A percentile compares a stretch with the other conserved stretches of the same genome.
phyloP scores from a whole-genome alignment of 179 eudicot species.

The Vitellaria paradoxa region DNA sequence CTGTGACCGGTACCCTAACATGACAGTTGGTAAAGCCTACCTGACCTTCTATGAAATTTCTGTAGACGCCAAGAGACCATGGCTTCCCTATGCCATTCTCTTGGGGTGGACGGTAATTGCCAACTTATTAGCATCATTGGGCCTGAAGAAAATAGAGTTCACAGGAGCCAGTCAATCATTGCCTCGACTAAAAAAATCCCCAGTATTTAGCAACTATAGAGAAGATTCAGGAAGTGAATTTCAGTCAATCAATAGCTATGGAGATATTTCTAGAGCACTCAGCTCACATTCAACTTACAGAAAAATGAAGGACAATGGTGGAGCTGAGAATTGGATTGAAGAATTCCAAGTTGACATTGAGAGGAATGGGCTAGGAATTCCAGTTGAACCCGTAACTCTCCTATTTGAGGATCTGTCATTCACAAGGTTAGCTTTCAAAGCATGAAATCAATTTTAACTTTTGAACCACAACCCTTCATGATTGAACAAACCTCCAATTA shows the following conservation, averaged over 20 bases:
- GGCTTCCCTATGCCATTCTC: slow-evolving; percentile 8
- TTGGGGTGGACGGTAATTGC: slow-evolving; percentile 10
- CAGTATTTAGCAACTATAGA: slow-evolving; percentile 4
- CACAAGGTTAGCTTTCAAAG: slow-evolving; percentile 7
- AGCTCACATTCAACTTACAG: not conserved
- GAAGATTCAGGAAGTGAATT: slow-evolving; percentile 10
- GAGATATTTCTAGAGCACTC: not conserved
- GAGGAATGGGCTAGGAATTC: slow-evolving; percentile 13
- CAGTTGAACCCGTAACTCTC: slow-evolving; percentile 13
- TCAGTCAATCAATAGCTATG: not conserved
- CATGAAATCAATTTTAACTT: not conserved
- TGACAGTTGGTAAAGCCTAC: slow-evolving; percentile 17
- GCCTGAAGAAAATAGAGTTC: slow-evolving; percentile 17
- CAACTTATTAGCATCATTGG: slow-evolving; percentile 15
- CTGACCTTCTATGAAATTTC: slow-evolving; percentile 13
- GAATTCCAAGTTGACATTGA: slow-evolving; percentile 12
- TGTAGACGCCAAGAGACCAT: not conserved
- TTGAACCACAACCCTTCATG: not conserved
- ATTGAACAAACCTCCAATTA: no score
- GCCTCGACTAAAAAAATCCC: slow-evolving; percentile 6
- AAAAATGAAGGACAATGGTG: not conserved
- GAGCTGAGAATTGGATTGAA: slow-evolving; percentile 16
- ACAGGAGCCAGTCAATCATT: slow-evolving; percentile 11
- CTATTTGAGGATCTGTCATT: slow-evolving; percentile 9
- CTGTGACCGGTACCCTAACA: slow-evolving; percentile 10